phyloP scores from a whole-genome alignment of 2,329 filamentous ascomycete genomes.

The Sphaerulina vaccinii region DNA sequence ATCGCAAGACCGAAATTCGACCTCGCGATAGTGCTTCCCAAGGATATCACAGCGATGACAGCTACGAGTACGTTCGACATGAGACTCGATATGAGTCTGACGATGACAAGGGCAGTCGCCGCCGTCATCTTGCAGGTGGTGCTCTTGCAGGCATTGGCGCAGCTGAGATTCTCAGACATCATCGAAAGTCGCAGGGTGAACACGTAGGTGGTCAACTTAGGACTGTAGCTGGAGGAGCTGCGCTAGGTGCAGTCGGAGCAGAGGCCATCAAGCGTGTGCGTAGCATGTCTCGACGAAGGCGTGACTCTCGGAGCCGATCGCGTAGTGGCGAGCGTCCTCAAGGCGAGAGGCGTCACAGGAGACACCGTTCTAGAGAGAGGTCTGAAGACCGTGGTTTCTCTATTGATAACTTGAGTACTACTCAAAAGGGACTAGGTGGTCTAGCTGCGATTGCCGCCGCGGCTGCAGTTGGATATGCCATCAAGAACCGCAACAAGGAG shows the following conservation, averaged over 20 bases:
- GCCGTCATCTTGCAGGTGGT: slow-evolving; percentile 61
- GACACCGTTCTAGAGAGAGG: slow-evolving; percentile 37
- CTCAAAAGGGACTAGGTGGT: slow-evolving; percentile 53
- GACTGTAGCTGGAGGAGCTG: slow-evolving; percentile 59
- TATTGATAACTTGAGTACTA: slow-evolving; percentile 39
- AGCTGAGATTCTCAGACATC: slow-evolving; percentile 59
- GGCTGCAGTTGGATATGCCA: slow-evolving; percentile 56
- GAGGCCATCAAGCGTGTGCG: slow-evolving; percentile 55
- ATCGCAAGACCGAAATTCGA: slow-evolving; percentile 48
- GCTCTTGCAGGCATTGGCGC: slow-evolving; percentile 61
- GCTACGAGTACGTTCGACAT: slow-evolving; percentile 57
- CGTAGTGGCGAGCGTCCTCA: slow-evolving; percentile 24
- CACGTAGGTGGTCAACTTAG: slow-evolving; percentile 52
- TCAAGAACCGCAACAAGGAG: slow-evolving; percentile 50
- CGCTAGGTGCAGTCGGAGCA: slow-evolving; percentile 60
- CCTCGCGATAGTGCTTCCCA: slow-evolving; percentile 56
- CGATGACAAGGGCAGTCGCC: slow-evolving; percentile 47
- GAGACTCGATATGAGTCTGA: slow-evolving; percentile 43
- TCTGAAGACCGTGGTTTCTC: slow-evolving; percentile 35
- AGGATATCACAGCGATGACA: slow-evolving; percentile 58
- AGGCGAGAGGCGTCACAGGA: slow-evolving; percentile 26
- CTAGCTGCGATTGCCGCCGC: slow-evolving; percentile 61
- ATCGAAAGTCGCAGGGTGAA: slow-evolving; percentile 56
- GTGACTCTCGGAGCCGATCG: slow-evolving; percentile 20
- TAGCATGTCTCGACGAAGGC: slow-evolving; percentile 39